phyloP scores from a whole-genome alignment of 2,329 filamentous ascomycete genomes.

The Emericellopsis cladophorae region DNA sequence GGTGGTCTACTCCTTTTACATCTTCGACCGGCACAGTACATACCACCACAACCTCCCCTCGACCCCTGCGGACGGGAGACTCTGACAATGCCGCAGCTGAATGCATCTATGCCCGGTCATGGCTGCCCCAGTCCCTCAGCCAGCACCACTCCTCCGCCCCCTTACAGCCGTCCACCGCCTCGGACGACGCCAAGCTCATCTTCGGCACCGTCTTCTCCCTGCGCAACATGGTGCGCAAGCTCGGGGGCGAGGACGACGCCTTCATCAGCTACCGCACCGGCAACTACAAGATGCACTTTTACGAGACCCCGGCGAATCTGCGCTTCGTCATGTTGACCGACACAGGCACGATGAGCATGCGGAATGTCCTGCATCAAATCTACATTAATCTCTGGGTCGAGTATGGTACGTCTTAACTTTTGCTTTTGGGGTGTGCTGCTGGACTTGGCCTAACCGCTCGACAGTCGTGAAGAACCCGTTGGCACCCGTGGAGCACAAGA shows the following conservation, averaged over 20 bases:
- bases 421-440: not conserved
- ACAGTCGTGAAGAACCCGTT: constrained; percentile 60
- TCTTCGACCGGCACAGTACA: constrained; percentile 96
- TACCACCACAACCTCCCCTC: constrained; percentile 2
- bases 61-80: constrained; percentile 1
- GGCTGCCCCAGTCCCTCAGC: constrained; percentile 37
- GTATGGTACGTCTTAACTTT: constrained; percentile 46
- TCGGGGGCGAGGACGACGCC: constrained; percentile 86
- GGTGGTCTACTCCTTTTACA: constrained; percentile 96
- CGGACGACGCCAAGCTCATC: constrained; percentile 90
- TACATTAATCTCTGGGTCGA: constrained; percentile 98
- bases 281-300: constrained; percentile 98
- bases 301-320: constrained; percentile 90
- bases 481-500: constrained; percentile 55
- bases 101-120: constrained; percentile 90
- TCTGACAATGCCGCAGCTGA: constrained; percentile 49
- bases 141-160: constrained; percentile 26
- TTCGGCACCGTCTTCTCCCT: constrained; percentile 95
- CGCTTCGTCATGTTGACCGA: constrained; percentile 97
- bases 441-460: not conserved
- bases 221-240: constrained; percentile 91
- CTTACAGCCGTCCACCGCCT: constrained; percentile 19
- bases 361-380: constrained; percentile 91
- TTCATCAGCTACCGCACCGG: constrained; percentile 90
- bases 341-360: constrained; percentile 76